Percentiles rank a stretch among this genome's conserved stretches.
Conservation (phyloP, 768 basidiomycete genomes). For the Boletus pseudo-olivaceus region DNA sequence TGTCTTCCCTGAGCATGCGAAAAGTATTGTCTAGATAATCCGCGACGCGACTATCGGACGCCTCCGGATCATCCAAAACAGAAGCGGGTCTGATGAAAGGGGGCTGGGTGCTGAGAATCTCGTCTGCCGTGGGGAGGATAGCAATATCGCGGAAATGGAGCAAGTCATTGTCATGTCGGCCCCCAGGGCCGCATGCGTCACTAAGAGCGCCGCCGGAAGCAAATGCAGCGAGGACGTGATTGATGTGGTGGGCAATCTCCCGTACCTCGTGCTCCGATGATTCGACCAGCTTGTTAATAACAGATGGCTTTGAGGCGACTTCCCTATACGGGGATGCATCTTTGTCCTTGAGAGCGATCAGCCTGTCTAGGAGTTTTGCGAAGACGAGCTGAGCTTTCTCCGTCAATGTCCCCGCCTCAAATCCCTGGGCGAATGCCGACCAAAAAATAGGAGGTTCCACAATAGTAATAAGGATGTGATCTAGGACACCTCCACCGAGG, state of each 20-base stretch:
- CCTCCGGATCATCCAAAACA: conserved; percentile 43
- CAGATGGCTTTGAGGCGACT: conserved; percentile 32
- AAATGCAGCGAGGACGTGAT: conserved; percentile 35
- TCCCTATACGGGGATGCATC: conserved; percentile 36
- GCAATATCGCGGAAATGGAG: conserved; percentile 55
- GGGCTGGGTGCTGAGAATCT: conserved; percentile 43
- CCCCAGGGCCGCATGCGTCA: conserved; percentile 44
- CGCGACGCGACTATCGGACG: conserved; percentile 35
- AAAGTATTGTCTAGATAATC: conserved; percentile 65
- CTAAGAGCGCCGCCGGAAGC: conserved; percentile 19
- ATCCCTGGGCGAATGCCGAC: conserved; percentile 35
- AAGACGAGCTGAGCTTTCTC: conserved; percentile 40
- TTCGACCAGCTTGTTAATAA: conserved; percentile 24
- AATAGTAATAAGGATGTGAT: conserved; percentile 40
- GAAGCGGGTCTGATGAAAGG: conserved; percentile 52
- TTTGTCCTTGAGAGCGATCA: conserved; percentile 38
- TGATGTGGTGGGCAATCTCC: conserved; percentile 40
- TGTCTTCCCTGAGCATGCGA: conserved; percentile 62
- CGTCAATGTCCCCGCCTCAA: conserved; percentile 29
- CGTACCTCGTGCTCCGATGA: conserved; percentile 29
- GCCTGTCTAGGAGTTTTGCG: conserved; percentile 47
- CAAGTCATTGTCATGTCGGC: conserved; percentile 70
- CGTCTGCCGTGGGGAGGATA: conserved; percentile 63
- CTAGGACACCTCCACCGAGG: conserved; percentile 44
- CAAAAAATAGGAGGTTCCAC: conserved; percentile 56